Base-by-base conservation (phyloP, 2,329 filamentous ascomycete genomes). In the Claviceps arundinis region DNA sequence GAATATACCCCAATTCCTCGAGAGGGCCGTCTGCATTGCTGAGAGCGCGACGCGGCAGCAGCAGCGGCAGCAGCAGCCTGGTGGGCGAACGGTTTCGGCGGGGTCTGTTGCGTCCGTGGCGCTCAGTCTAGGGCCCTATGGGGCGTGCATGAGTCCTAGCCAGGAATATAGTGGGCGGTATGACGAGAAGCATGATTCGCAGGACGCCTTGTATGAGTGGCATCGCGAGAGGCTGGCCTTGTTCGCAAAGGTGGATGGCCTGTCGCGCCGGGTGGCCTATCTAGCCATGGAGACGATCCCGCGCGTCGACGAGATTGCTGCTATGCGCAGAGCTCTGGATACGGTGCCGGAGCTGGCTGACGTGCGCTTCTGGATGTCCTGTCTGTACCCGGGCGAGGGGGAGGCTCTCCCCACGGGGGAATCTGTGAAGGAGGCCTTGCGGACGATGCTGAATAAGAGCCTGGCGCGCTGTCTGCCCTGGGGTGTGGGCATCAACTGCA, bases 401-500 rank as follows among this genome's bases (percentile, higher is more conserved):
- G 65, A 72, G n/a, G 56, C 52, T 2, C 66, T 85, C 24, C 81
- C 82, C 0, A 81, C 84, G 58, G 80, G 80, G 2, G 76, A 67
- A 55, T 63, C 61, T 2, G 66, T 66, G 2, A 62, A 65, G 22
- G 56, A 61, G 5, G 63, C 65, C 5, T 60, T 70, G 16, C 55
- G 59, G 13, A 63, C 65, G 5, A 71, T 73, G 69, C 60, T 75
- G 2, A 62, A 64, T 38, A 59, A 56, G 0, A 48, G 52, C 1
- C 22, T 62, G 5, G 59, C 60, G 0, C 14, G 48, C 1, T 58
- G 56, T 4, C 55, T 64, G 3, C 82, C 82, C 0, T 82, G 77
- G 76, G 82, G 77, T 0, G 72, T 87, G 24, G 82, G 83, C 1
- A 75, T 86, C 60, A 86, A 86, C 64, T 86, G 82, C 63, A 85